Percentiles rank a stretch among this genome's conserved stretches.
These are phyloP conservation scores for Colletotrichum liriopes DNA, from an alignment of 2,329 filamentous ascomycete genomes.

Conservation along the genomic window DNA sequence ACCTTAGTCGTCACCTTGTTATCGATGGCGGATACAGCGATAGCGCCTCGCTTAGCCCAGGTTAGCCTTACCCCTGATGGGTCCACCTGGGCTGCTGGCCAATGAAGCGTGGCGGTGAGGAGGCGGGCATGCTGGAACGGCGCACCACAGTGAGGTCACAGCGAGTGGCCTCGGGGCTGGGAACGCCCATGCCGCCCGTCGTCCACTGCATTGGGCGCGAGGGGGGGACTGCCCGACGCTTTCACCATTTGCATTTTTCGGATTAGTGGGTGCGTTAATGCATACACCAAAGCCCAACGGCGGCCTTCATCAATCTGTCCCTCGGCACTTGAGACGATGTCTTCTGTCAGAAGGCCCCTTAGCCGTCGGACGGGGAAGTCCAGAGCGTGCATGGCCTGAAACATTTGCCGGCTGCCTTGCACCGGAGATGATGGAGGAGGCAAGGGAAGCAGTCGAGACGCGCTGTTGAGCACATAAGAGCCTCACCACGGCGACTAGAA, in stretches of 20 bases:
- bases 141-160: slow-evolving; percentile 42
- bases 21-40: slow-evolving; percentile 43
- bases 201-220: slow-evolving; percentile 30
- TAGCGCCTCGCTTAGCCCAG: slow-evolving; percentile 43
- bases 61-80: slow-evolving; percentile 39
- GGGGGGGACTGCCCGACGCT: slow-evolving; percentile 9
- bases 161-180: slow-evolving; percentile 35
- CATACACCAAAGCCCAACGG: background rate
- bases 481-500: background rate
- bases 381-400: slow-evolving; percentile 37
- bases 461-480: background rate
- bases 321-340: slow-evolving; percentile 27
- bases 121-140: slow-evolving; percentile 38
- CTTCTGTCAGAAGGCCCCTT: slow-evolving; percentile 26
- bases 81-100: background rate
- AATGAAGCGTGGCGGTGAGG: background rate
- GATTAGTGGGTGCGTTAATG: slow-evolving; percentile 14
- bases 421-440: slow-evolving; percentile 4
- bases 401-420: slow-evolving; percentile 30
- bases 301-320: background rate
- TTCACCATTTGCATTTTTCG: slow-evolving; percentile 25
- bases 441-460: background rate
- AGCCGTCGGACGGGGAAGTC: slow-evolving; percentile 32
- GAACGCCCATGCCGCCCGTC: slow-evolving; percentile 31
- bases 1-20: slow-evolving; percentile 42